Conservation (phyloP, 257 asterid species). For the Forsythia viridissima region DNA sequence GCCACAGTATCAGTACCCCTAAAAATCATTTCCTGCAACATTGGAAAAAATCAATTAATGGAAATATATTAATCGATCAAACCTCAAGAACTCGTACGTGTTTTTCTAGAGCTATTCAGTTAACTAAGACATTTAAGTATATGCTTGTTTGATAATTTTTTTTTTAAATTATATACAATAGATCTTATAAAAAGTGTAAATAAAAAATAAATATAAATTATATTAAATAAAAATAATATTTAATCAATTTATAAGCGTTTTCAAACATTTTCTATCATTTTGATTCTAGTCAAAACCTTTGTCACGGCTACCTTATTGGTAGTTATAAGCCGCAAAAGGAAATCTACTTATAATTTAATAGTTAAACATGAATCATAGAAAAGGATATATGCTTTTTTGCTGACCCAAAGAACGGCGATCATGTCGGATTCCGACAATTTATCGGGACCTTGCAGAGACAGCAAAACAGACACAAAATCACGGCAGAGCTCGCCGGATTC, state of each 20-base stretch:
- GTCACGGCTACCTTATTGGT: no score
- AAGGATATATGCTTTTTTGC: neutral
- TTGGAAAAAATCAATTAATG: neutral
- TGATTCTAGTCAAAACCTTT: no score
- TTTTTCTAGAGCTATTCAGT: no score
- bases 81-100: neutral
- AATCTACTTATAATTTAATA: neutral
- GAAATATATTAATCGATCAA: neutral
- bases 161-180: no score
- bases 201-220: no score
- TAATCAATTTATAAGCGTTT: no score
- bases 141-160: no score
- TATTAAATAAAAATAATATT: no score
- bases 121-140: neutral
- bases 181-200: no score
- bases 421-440: slow-evolving; percentile 24
- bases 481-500: neutral
- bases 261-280: no score
- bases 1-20: slow-evolving; percentile 42
- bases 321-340: neutral
- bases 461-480: slow-evolving; percentile 32
- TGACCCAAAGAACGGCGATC: slow-evolving; percentile 36
- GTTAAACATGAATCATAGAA: neutral
- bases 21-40: slow-evolving; percentile 39
- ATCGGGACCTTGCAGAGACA: slow-evolving; percentile 11